Evolutionary conservation across 2,329 filamentous ascomycete genomes (phyloP), one percentile per base, ranked within the genome.

Genomic region (Trichophyton benhamiae): DNA sequence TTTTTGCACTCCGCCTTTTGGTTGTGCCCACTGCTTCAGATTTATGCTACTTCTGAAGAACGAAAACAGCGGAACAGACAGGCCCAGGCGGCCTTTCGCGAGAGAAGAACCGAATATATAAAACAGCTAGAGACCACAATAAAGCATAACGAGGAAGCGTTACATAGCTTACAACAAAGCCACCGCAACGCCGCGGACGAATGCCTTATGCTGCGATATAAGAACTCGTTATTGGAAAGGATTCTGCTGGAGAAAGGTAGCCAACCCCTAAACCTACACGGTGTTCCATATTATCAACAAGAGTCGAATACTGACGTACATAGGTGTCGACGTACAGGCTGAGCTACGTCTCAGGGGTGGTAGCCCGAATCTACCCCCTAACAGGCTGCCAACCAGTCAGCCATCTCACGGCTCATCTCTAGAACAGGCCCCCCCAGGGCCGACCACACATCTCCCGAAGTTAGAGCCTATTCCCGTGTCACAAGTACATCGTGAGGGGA

Each of bases 101-200:
- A 99, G 77, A 87, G 94, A 67, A 87, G 94, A 63, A 97, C 92
- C 61, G 94, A 99, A 79, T 99, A 99, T 75, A 99, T 99, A 79
- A 97, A 97, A 79, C 94, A 99, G 75, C 83, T 99, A 27, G 94
- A 99, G 77, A 90, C 92, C 68, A 95, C 91, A 61, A 97, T 99
- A 76, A 92, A 94, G 71, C 89, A 94, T 68, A 92, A 97, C 80
- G 94, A 99, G 77, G 90, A 95, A 69, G 92, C 90, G 69, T 81
- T 97, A 61, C 89, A 95, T 69, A 95, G 86, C 70, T 81, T 99
- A 63, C 94, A 97, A 76, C 88, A 92, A 70, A 95, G 91, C 66
- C 94, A 97, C 72, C 89, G 94, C 68, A 91, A 85, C 70, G 94
- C 94, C 62, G 91, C 92, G 62, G 94, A 97, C 74, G 94, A 97